Base-by-base conservation (phyloP, 2,329 filamentous ascomycete species). In the Colletotrichum brevisporum region DNA sequence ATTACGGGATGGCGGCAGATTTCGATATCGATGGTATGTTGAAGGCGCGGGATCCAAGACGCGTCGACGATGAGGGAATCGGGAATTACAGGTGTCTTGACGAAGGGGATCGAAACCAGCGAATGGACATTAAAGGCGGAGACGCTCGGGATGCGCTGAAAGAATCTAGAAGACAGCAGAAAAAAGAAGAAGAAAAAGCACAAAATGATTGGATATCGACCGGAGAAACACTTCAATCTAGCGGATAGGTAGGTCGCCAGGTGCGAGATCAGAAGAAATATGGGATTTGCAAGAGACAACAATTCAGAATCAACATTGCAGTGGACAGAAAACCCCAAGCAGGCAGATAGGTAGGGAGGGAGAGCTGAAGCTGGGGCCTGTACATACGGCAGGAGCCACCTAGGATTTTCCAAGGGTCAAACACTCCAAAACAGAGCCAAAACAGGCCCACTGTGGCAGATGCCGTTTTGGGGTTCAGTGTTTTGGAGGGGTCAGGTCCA, bases 381-480 rank as follows among this genome's bases (percentile, higher is more conserved):
- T 36, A 31, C 27, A 31, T n/a, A 4, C 9, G 50, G 53, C 21
- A 5, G 53, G 45, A 15, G 36, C 18, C n/a, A 59, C 61, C 61
- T 54, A 43, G 65, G 60, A 47, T 64, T 68, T 36, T 21, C 48
- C 48, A 58, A 56, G 66, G 66, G 51, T 53, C 67, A 69, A 61
- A 69, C 62, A 69, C 39, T 66, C 51, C 67, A 52, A 69, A 69
- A 69, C 67, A 67, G 56, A 69, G 55, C 21, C 67, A 69, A 69
- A 69, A 69, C 67, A 27, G 55, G 63, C 67, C 67, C 67, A 69
- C 62, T 69, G 67, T 69, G 66, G 66, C 66, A 69, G 66, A 69
- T 69, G 36, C 62, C 66, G 63, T 55, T 60, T 59, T 54, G 62
- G 55, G 66, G 54, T 24, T n/a, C n/a, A n/a, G n/a, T n/a, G n/a